Evolutionary conservation across 768 basidiomycete genomes (phyloP), one percentile per base, ranked within the genome.

Genomic region (Suillus alpinus): DNA sequence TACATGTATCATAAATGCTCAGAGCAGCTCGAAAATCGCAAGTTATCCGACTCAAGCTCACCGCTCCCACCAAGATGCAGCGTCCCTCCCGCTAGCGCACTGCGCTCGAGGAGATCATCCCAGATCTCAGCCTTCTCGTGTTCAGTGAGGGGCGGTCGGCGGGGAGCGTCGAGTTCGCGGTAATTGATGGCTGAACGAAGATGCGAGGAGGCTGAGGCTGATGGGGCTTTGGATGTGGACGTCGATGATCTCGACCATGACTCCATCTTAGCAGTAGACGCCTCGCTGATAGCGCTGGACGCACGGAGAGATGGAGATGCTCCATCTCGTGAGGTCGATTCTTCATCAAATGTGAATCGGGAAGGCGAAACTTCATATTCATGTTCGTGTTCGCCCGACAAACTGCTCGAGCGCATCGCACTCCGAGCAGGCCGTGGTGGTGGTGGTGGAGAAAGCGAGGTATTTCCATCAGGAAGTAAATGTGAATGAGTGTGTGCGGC

Each of bases 21-120:
- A 5, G 72, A 75, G 37, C 53, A 44, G 13, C 34, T 65, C 4
- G 81, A 82, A 56, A 79, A 74, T 8, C 77, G 73, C 31, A 80
- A 52, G 31, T 60, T 73, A 60, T 82, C 81, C 58, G 81, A 81
- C 66, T 81, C 67, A 57, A 84, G 72, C 20, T 74, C 77, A 8
- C 77, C 76, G 37, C 68, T 65, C 5, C 76, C 81, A 10, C 65
- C 59, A 6, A 91, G 68, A 65, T 85, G 87, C 58, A 92, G 68
- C 57, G 91, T 92, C 47, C 91, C 91, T 1, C 91, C 91, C 1
- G 91, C 91, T 56, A 73, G 72, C 44, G 80, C 87, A 66, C 89
- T 91, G 65, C 81, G 78, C 68, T 83, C 80, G 62, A 91, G 72
- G 58, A 92, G 66, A 62, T 86, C 86, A 59, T 88, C 81, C 89